Base-by-base conservation (phyloP, 164 flowering plant genomes). In the Chloranthus sessilifolius region DNA sequence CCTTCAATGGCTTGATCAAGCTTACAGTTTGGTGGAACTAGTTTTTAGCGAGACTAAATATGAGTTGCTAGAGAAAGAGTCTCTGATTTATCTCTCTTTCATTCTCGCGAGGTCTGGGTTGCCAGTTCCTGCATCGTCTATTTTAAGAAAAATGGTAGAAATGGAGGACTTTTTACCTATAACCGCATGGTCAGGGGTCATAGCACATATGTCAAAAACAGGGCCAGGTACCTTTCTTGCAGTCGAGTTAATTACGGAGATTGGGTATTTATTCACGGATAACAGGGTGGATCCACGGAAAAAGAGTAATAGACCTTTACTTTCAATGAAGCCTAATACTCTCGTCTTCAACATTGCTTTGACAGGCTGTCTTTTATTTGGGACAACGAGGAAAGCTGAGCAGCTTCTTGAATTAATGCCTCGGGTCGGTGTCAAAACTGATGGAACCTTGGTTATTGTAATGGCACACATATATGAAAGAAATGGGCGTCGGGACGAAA, bases 401-500 rank as follows among this genome's bases (percentile, higher is more conserved):
- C 76, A 83, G 60, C 82, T 94, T 29, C 85, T 89, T 39, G 86
- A 83, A 50, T 74, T 89, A 82, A 89, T 87, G 78, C 90, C 97
- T 57, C 67, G 85, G 25, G 59, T 89, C 23, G 82, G 75, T 48
- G 71, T 89, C 42, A 89, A 78, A 67, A 27, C 73, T 26, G 83
- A 94, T 65, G 46, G 77, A 0, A 73, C 67, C 20, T 73, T 75
- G 29, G 59, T 85, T 50, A 68, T 81, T 36, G 59, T 71, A 19
- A 94, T 85, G 88, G 90, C 85, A 21, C 95, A 87, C 47, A 72
- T 89, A 60, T 80, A 81, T 63, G 97, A 86, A 68, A 86, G 81
- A 59, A 94, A 94, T 68, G 97, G 97, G 14, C 70, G 84, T 48
- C 75, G 74, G 62, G 95, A 86, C 45, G 99, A 89, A 60, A 78